Base-by-base conservation (phyloP, 1,284 basidiomycete species). In the Schizopora paradoxa region DNA sequence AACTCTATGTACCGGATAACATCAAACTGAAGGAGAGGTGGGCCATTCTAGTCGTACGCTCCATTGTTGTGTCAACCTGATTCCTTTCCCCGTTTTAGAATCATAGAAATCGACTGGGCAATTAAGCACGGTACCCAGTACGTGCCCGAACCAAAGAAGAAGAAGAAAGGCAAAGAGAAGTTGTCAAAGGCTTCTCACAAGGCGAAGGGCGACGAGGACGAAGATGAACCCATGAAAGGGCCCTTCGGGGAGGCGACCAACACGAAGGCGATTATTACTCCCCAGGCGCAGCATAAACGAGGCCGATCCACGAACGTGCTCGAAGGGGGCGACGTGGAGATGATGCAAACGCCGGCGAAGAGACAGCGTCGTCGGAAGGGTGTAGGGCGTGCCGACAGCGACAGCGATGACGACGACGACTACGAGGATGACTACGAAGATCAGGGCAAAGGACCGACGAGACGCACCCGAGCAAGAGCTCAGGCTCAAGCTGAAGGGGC, bases 11-110 rank as follows among this genome's bases (percentile, higher is more conserved):
- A 43, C 84, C 86, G 14, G 82, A 86, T 52, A 88, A 88, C 57
- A 61, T 75, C 63, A 86, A 86, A 61, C 72, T 88, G 44, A 80
- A 80, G 74, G 83, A 86, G 70, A 84, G 86, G 85, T 86, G 73
- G 73, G 81, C 80, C 70, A 67, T 73, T 68, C 77, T 79, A 60
- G 62, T 77, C 59, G 64, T 74, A 61, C 70, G 77, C 37, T 70
- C 79, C 69, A 72, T 68, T 65, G 69, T 69, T 25, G 31, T 11
- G 13, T 14, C 25, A 6, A 42, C 14, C 11, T 40, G 19, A 21
- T 14, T 23, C 32, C 14, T 18, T 13, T 23, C 16, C 27, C 28
- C n/a, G 52, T 51, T 48, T 43, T 51, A 86, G 82, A 66, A 82
- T 86, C 59, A 74, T 86, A 63, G 81, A 85, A 61, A 79, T 84